These are phyloP conservation scores for Aureobasidium sp. DNA, from an alignment of 2,329 filamentous ascomycete species.

Conservation along the genomic window DNA sequence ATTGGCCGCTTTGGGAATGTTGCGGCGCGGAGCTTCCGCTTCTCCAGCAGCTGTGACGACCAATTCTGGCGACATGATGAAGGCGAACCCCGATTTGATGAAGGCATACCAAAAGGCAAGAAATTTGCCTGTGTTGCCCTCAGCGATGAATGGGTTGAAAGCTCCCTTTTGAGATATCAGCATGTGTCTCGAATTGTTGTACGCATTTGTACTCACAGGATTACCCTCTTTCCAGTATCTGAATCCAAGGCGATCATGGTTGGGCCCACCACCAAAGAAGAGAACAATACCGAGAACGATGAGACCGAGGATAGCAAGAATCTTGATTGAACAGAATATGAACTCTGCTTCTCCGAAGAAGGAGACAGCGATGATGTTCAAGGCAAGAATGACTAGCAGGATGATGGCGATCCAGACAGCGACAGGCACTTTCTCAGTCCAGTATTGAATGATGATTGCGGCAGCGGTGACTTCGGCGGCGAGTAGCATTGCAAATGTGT, in stretches of 20 bases:
- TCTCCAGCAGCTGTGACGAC: constrained; percentile 64
- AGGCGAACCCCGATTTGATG: constrained; percentile 55
- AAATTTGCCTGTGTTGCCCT: constrained; percentile 66
- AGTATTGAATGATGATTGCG: constrained; percentile 69
- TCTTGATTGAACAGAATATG: constrained; percentile 58
- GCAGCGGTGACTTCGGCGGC: constrained; percentile 71
- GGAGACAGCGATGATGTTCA: constrained; percentile 64
- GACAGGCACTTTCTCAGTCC: constrained; percentile 41
- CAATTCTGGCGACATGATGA: constrained; percentile 59
- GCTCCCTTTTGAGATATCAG: too few species aligned
- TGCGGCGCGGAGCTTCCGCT: constrained; percentile 56
- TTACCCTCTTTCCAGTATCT: constrained; percentile 62
- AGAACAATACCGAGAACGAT: constrained; percentile 56
- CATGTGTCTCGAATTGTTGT: too few species aligned
- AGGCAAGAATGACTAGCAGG: constrained; percentile 66
- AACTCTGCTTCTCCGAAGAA: constrained; percentile 60
- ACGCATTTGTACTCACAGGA: constrained; percentile 52
- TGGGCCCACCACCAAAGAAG: constrained; percentile 67
- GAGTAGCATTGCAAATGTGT: constrained; percentile 51
- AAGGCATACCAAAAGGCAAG: constrained; percentile 65
- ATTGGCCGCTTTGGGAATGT: constrained; percentile 61
- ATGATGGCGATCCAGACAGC: constrained; percentile 61
- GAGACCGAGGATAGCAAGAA: constrained; percentile 52
- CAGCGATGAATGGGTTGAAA: too few species aligned
- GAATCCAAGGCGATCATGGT: constrained; percentile 68